Evolutionary conservation across 345 rosid species (phyloP), one percentile per base, ranked within the genome.

Genomic region (Gossypium rotundifolium): DNA sequence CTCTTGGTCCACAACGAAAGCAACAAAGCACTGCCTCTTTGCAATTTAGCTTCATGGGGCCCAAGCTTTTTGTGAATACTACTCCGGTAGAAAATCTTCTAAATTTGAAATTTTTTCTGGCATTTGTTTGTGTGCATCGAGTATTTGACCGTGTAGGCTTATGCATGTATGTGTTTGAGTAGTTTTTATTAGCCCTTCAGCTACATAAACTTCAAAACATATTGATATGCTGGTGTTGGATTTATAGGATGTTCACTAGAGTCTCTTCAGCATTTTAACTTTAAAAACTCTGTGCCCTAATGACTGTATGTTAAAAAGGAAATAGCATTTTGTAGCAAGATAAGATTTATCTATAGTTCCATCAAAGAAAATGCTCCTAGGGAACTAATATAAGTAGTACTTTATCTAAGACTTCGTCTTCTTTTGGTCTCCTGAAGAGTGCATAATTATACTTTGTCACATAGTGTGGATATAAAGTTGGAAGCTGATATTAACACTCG

Each of bases 1-100:
- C 98, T 61, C 97, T 95, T 82, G 98, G 98, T 71, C 97, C 94
- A 0, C 99, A 91, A 77, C 80, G 94, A 20, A 93, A 84, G 84
- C 97, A 88, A 51, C 91, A 83, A 76, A 86, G 84, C 77, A 77
- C 86, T 17, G 78, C 92, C 54, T 93, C 97, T 42, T 83, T 95
- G 71, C 94, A 89, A 72, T 95, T 95, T 83, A 91, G 94, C 84
- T 84, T 95, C 73, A 76, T 93, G 84, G 99, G 97, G 52, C 96
- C 99, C 75, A 93, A 93, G 88, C 91, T 95, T 57, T 88, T 80
- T 49, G 99, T 93, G 74, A 95, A 90, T 78, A 85, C 96, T 22
- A 84, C 83, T 51, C 91, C 83, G 84, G 98, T 92, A 88, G 81
- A 71, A 75, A 74, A 20, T 78, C 75, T 23, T 33, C 14, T 72